phyloP scores from a whole-genome alignment of 148 eudicot genomes.

The Selenicereus undatus region DNA sequence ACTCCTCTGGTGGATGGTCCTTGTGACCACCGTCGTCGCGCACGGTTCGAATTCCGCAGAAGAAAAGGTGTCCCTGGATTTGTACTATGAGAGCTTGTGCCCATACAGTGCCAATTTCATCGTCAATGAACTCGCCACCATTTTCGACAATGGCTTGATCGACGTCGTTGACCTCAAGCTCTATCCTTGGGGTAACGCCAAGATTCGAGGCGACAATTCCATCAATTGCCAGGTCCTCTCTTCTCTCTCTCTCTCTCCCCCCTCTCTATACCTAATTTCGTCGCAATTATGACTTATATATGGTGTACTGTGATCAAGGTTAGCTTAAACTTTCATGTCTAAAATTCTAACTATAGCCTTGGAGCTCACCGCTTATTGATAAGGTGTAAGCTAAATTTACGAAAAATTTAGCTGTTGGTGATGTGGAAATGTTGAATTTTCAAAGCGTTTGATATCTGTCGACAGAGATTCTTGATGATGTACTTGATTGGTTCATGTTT shows the following conservation, averaged over 20 bases:
- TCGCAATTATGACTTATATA: too few species aligned
- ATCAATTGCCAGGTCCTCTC: constrained; percentile 62
- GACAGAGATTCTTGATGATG: too few species aligned
- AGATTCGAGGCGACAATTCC: constrained; percentile 32
- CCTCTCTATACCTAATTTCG: background rate
- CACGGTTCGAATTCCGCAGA: constrained; percentile 21
- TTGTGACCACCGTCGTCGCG: constrained; percentile 18
- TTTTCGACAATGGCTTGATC: constrained; percentile 47
- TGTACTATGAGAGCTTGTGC: constrained; percentile 66
- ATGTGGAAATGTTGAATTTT: too few species aligned
- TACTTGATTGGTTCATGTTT: background rate
- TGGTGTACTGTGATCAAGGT: background rate
- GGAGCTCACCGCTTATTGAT: too few species aligned
- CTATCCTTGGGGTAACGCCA: constrained; percentile 77
- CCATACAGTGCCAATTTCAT: constrained; percentile 59
- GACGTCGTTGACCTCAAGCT: constrained; percentile 51
- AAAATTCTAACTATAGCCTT: background rate
- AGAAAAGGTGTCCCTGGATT: constrained; percentile 37
- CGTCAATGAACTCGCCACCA: constrained; percentile 32
- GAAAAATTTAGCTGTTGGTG: too few species aligned
- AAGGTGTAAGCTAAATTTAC: too few species aligned
- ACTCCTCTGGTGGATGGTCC: constrained; percentile 14
- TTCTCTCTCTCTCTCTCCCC: background rate
- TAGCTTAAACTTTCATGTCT: background rate
- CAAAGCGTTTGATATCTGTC: too few species aligned